Percentiles rank a stretch among this genome's conserved stretches.
These are phyloP conservation scores for Starmera quercuum DNA, from an alignment of 805 yeast species.

Conservation along the genomic window DNA sequence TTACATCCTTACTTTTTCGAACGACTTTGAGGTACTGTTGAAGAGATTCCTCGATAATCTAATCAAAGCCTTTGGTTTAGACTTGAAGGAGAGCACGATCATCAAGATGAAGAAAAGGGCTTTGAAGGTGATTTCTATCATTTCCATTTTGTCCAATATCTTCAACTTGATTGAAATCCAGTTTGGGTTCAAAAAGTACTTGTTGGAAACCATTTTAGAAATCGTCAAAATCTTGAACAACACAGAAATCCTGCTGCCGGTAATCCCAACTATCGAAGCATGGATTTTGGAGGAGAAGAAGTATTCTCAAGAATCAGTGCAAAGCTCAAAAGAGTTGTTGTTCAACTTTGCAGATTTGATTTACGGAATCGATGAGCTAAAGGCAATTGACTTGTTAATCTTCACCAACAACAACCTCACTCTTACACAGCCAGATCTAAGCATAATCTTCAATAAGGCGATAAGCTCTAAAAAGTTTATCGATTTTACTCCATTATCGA, in stretches of 20 bases:
- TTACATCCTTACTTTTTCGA: conserved; percentile 12
- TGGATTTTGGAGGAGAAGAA: not conserved
- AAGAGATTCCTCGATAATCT: conserved; percentile 1
- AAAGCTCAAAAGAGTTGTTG: conserved; percentile 3
- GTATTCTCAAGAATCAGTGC: not conserved
- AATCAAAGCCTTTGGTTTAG: conserved; percentile 1
- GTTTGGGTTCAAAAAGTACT: conserved; percentile 10
- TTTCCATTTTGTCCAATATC: conserved; percentile 16
- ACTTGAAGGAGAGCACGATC: not conserved
- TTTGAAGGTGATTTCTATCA: conserved; percentile 6
- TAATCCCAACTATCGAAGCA: conserved; percentile 3
- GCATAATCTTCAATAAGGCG: not conserved
- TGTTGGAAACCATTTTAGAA: conserved; percentile 9
- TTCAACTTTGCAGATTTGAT: conserved; percentile 1
- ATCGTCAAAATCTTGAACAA: conserved; percentile 3
- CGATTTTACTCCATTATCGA: not conserved
- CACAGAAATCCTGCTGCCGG: conserved; percentile 4
- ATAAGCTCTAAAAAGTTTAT: not conserved
- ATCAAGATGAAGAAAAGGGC: conserved; percentile 7
- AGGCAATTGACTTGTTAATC: not conserved
- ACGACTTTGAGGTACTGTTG: conserved; percentile 2
- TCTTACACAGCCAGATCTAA: not conserved
- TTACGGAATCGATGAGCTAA: not conserved
- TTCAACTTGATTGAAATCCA: conserved; percentile 12
- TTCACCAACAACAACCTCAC: not conserved